phyloP scores from a whole-genome alignment of 345 rosid genomes.

The Salix udensis region DNA sequence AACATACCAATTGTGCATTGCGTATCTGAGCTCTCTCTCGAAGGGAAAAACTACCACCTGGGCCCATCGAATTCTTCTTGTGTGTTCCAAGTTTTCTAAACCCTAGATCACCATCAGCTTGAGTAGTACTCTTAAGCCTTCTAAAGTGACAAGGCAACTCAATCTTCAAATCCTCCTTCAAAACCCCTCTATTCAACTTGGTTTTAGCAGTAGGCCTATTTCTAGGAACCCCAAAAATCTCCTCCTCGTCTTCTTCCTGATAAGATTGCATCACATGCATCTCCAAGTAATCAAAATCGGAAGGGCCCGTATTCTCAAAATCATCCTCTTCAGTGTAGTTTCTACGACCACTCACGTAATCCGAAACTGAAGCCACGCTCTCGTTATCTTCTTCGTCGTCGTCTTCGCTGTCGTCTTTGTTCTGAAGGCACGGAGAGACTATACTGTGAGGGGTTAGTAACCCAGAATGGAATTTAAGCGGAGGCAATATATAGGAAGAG shows the following conservation, averaged over 20 bases:
- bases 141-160: constrained; percentile 52
- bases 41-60: constrained; percentile 33
- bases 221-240: constrained; percentile 21
- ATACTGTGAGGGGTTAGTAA: constrained; percentile 43
- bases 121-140: constrained; percentile 38
- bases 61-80: constrained; percentile 36
- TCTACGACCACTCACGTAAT: constrained; percentile 21
- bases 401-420: constrained; percentile 28
- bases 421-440: constrained; percentile 31
- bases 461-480: constrained; percentile 53
- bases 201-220: constrained; percentile 5
- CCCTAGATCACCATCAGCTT: constrained; percentile 39
- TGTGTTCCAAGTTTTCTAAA: constrained; percentile 16
- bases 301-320: constrained; percentile 20
- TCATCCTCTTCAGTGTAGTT: constrained; percentile 40
- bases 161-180: constrained; percentile 59
- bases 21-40: constrained; percentile 43
- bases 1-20: constrained; percentile 32
- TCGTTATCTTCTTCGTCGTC: constrained; percentile 25
- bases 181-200: constrained; percentile 56
- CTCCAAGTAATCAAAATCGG: constrained; percentile 16
- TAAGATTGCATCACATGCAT: constrained; percentile 26
- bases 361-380: constrained; percentile 65
- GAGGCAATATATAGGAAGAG: constrained; percentile 46
- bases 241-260: constrained; percentile 41